A percentile compares a stretch with the other conserved stretches of the same genome.
Evolutionary conservation across 768 basidiomycete species (phyloP).

Genomic region (Lentinula sp.): DNA sequence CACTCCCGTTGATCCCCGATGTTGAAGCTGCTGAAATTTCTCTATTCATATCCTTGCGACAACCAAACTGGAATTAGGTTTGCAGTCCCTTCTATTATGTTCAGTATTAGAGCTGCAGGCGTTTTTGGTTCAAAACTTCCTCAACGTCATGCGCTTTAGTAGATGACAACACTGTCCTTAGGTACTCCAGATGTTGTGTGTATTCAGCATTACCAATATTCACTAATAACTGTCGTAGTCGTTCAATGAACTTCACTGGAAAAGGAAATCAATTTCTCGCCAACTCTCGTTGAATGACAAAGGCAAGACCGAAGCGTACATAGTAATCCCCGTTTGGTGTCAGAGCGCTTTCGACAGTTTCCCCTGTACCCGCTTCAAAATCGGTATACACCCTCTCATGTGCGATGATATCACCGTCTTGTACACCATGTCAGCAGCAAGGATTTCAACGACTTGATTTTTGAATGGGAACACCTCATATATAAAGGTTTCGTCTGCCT

Average conservation of each 20-base stretch:
- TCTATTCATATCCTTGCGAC: background rate
- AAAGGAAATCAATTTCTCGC: background rate
- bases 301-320: background rate
- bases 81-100: background rate
- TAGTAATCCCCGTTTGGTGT: background rate
- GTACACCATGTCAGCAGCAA: background rate
- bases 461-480: too few relatives aligned
- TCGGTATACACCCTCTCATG: background rate
- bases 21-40: background rate
- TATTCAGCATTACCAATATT: background rate
- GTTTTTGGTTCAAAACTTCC: too few relatives aligned
- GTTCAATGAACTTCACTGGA: background rate
- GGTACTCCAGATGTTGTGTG: background rate
- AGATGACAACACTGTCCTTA: background rate
- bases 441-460: background rate
- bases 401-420: background rate
- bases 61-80: background rate
- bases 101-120: background rate
- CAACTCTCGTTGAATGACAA: background rate
- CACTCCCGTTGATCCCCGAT: background rate
- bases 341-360: background rate
- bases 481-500: background rate
- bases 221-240: background rate
- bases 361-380: background rate
- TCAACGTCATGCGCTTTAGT: background rate